Evolutionary conservation across 768 basidiomycete genomes (phyloP).

Genomic region (Suillus sp.): DNA sequence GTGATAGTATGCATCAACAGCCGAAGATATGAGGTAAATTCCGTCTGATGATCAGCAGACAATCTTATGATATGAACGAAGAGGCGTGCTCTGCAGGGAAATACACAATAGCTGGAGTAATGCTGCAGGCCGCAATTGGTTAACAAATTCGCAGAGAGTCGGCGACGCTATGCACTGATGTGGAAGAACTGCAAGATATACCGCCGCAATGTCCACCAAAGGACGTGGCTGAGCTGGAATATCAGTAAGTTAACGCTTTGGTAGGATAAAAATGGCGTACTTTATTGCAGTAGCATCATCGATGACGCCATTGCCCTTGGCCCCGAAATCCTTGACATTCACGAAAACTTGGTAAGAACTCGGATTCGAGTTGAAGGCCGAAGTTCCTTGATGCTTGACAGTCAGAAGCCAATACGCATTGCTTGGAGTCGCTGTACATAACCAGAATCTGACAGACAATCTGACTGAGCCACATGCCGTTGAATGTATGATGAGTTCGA

Average conservation of each 20-base stretch:
- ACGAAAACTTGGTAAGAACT: slow-evolving; percentile 67
- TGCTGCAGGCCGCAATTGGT: slow-evolving; percentile 35
- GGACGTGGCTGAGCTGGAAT: slow-evolving; percentile 61
- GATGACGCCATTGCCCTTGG: slow-evolving; percentile 60
- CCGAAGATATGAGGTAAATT: slow-evolving; percentile 64
- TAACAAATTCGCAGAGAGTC: slow-evolving; percentile 7
- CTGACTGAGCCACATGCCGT: too few species aligned
- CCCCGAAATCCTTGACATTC: slow-evolving; percentile 67
- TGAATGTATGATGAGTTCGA: too few species aligned
- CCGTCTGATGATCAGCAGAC: slow-evolving; percentile 34
- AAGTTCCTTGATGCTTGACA: slow-evolving; percentile 71
- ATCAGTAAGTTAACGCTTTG: slow-evolving; percentile 13
- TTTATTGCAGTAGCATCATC: slow-evolving; percentile 82
- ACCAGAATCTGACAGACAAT: too few species aligned
- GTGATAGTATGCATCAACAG: slow-evolving; percentile 75
- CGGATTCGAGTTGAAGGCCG: slow-evolving; percentile 63
- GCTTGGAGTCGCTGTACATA: slow-evolving; percentile 50
- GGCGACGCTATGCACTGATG: slow-evolving; percentile 32
- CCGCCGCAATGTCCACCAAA: slow-evolving; percentile 64
- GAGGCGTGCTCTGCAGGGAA: slow-evolving; percentile 67
- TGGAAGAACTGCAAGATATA: slow-evolving; percentile 59
- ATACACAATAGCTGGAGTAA: slow-evolving; percentile 74
- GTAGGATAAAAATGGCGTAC: slow-evolving; percentile 32
- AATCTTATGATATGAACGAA: slow-evolving; percentile 2
- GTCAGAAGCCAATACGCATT: slow-evolving; percentile 72